Conservation (phyloP, 2,329 filamentous ascomycete genomes). For the Drechslera avenae region DNA sequence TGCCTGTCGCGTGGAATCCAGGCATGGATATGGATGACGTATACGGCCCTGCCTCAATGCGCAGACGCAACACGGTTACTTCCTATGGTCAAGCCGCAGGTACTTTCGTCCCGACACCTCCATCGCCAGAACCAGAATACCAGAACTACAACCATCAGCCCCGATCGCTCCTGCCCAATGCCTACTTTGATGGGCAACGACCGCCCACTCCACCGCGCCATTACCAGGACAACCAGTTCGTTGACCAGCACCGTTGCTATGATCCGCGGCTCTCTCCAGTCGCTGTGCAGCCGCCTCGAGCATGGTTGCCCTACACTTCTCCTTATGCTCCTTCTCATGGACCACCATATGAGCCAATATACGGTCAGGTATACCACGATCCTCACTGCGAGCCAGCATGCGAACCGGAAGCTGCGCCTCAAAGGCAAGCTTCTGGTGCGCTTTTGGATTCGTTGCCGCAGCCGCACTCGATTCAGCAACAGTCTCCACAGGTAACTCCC, state of each 20-base stretch:
- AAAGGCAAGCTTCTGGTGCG: neutral
- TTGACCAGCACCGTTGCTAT: neutral
- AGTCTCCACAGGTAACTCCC: neutral
- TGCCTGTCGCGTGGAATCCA: conserved; percentile 1
- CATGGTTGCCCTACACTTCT: neutral
- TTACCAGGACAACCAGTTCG: neutral
- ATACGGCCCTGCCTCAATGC: neutral
- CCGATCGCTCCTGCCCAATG: neutral
- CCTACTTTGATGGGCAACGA: neutral
- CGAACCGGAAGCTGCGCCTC: neutral
- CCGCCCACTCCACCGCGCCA: conserved; percentile 10
- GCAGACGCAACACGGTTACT: neutral
- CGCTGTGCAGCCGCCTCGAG: no score
- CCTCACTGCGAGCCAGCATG: neutral
- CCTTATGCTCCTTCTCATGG: neutral
- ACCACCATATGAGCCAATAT: neutral
- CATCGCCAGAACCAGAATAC: neutral
- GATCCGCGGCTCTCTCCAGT: neutral
- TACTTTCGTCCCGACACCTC: conserved; percentile 1
- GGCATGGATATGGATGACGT: conserved; percentile 6
- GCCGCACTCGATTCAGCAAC: neutral
- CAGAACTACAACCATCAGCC: neutral
- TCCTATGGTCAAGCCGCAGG: neutral
- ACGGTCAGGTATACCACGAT: neutral
- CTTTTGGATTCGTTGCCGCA: neutral